A percentile compares a stretch with the other conserved stretches of the same genome.
Conservation (phyloP, 805 yeast species). For the Jamesozyma piceae region DNA sequence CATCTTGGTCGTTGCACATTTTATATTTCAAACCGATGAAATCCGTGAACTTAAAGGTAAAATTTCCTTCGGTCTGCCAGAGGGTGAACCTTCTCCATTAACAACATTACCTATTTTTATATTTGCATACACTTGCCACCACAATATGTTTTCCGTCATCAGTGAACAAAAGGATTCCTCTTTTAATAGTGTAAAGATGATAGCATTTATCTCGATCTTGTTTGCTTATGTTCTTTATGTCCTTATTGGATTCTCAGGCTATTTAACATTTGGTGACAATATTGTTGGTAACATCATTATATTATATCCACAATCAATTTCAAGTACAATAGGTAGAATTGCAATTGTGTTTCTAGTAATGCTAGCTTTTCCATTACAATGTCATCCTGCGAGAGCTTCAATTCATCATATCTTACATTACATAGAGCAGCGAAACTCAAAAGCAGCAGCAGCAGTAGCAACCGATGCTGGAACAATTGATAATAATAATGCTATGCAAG, state of each 20-base stretch:
- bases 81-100: constrained; percentile 39
- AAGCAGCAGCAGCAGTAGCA: neutral
- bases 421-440: constrained; percentile 15
- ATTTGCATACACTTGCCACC: constrained; percentile 93
- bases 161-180: constrained; percentile 64
- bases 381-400: constrained; percentile 84
- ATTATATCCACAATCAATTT: constrained; percentile 54
- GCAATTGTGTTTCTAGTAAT: constrained; percentile 75
- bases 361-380: constrained; percentile 80
- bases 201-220: constrained; percentile 47
- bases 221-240: constrained; percentile 56
- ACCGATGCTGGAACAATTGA: neutral
- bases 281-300: constrained; percentile 74
- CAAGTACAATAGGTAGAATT: constrained; percentile 71
- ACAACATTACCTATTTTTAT: constrained; percentile 83
- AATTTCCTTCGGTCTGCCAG: constrained; percentile 41
- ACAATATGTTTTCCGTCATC: constrained; percentile 82
- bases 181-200: constrained; percentile 35
- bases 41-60: constrained; percentile 36
- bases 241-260: constrained; percentile 72
- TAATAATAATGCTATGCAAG: neutral
- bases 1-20: constrained; percentile 65
- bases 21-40: constrained; percentile 28
- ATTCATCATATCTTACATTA: constrained; percentile 61
- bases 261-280: constrained; percentile 74